Evolutionary conservation across 1,284 basidiomycete species (phyloP).

Genomic region (Apiotrichum sp.): DNA sequence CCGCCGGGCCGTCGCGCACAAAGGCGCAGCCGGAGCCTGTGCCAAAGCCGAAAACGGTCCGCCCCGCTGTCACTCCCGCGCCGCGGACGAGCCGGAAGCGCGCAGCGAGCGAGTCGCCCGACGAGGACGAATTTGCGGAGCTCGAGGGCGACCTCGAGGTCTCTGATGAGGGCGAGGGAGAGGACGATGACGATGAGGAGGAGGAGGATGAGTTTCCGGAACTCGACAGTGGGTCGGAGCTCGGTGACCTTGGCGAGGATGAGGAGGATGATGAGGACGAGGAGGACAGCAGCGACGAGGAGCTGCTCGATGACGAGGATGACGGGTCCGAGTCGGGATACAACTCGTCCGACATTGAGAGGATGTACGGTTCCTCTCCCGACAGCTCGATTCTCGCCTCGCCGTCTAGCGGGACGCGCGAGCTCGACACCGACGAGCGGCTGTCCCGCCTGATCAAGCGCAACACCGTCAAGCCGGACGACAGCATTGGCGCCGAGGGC

Average conservation of each 20-base stretch:
- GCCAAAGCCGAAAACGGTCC: neutral
- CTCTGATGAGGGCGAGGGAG: conserved; percentile 17
- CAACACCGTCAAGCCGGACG: conserved; percentile 44
- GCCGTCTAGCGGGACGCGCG: conserved; percentile 13
- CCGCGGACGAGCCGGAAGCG: conserved; percentile 8
- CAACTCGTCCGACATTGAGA: conserved; percentile 47
- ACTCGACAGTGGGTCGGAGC: conserved; percentile 47
- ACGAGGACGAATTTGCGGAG: conserved; percentile 26
- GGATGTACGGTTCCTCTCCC: conserved; percentile 30
- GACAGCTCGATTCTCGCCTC: conserved; percentile 13
- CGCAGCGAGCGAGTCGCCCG: conserved; percentile 6
- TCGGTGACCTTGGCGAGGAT: conserved; percentile 48
- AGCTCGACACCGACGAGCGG: conserved; percentile 22
- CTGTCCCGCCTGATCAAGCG: conserved; percentile 34
- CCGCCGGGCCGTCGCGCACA: conserved; percentile 2
- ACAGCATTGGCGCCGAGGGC: conserved; percentile 37
- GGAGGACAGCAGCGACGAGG: conserved; percentile 29
- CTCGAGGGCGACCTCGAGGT: conserved; percentile 31
- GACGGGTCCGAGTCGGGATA: conserved; percentile 44
- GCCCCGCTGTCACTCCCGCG: neutral
- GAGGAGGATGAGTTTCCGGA: conserved; percentile 48
- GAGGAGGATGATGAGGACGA: conserved; percentile 16
- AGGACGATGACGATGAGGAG: conserved; percentile 26
- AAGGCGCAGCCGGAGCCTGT: conserved; percentile 2
- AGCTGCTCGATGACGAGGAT: conserved; percentile 39